A percentile compares a stretch with the other conserved stretches of the same genome.
Evolutionary conservation across 768 basidiomycete species (phyloP).

Genomic region (Amylocystis lapponica): DNA sequence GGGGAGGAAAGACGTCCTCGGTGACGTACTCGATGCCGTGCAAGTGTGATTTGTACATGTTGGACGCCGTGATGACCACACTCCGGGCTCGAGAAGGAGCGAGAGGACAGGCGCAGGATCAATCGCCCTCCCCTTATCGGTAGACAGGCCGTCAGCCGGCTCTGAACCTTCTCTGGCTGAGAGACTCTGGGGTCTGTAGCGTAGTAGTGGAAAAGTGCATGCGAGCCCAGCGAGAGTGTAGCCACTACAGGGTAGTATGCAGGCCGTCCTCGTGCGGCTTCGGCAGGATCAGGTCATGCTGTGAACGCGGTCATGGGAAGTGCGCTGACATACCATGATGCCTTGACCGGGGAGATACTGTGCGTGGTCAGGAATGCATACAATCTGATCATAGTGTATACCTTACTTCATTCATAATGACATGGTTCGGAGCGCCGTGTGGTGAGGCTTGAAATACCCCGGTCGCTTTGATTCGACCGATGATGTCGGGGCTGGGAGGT

Average conservation of each 20-base stretch:
- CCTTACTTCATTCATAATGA: conserved; percentile 80
- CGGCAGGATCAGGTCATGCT: too few relatives aligned
- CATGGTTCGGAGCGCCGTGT: conserved; percentile 74
- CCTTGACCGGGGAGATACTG: conserved; percentile 88
- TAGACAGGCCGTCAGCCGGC: conserved; percentile 1
- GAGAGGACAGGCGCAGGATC: conserved; percentile 61
- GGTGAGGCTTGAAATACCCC: conserved; percentile 60
- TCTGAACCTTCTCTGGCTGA: conserved; percentile 17
- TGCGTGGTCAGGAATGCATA: conserved; percentile 1
- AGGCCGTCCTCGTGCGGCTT: conserved; percentile 91
- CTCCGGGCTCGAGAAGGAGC: conserved; percentile 79
- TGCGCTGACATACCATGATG: conserved; percentile 63
- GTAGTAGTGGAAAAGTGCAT: conserved; percentile 82
- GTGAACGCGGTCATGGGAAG: too few relatives aligned
- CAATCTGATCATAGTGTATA: conserved; percentile 3
- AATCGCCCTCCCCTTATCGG: conserved; percentile 45
- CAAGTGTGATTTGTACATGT: conserved; percentile 65
- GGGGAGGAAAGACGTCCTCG: conserved; percentile 38
- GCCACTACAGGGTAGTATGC: conserved; percentile 84
- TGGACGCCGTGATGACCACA: conserved; percentile 66
- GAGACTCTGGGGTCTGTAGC: conserved; percentile 37
- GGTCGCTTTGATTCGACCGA: conserved; percentile 60
- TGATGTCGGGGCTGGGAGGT: conserved; percentile 62
- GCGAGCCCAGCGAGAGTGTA: conserved; percentile 85
- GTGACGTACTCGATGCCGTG: conserved; percentile 71